Conservation (phyloP, 1,139 yeast species). For the Pichia sp. region DNA sequence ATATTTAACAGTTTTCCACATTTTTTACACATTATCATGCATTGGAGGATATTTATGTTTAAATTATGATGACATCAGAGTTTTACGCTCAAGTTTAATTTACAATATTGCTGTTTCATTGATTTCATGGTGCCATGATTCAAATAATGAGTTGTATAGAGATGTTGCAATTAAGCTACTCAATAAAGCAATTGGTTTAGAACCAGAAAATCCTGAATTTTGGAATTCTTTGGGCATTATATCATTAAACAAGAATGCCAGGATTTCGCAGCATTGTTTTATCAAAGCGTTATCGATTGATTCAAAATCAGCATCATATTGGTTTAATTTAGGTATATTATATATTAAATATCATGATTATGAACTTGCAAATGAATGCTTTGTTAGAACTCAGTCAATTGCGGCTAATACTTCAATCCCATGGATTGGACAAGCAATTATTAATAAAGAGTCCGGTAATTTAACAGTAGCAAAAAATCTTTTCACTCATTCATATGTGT, state of each 20-base stretch:
- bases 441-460: constrained; percentile 57
- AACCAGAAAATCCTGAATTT: constrained; percentile 59
- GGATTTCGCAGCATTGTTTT: constrained; percentile 86
- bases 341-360: constrained; percentile 65
- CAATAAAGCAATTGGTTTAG: constrained; percentile 64
- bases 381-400: constrained; percentile 67
- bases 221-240: constrained; percentile 77
- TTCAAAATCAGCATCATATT: constrained; percentile 59
- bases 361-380: constrained; percentile 68
- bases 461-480: constrained; percentile 43
- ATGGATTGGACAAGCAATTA: constrained; percentile 83
- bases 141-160: constrained; percentile 28
- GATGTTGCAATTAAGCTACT: constrained; percentile 49
- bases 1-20: constrained; percentile 4
- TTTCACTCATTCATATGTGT: constrained; percentile 69
- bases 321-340: constrained; percentile 79
- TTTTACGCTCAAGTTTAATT: constrained; percentile 52
- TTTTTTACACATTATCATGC: constrained; percentile 8
- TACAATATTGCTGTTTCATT: constrained; percentile 70
- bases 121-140: constrained; percentile 40
- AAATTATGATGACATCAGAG: constrained; percentile 36
- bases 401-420: constrained; percentile 74
- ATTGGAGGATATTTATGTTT: constrained; percentile 14
- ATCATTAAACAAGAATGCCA: constrained; percentile 52
- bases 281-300: constrained; percentile 73